Evolutionary conservation across 495 filamentous ascomycete genomes (phyloP), one percentile per base, ranked within the genome.

Genomic region (Tuber melanosporum): DNA sequence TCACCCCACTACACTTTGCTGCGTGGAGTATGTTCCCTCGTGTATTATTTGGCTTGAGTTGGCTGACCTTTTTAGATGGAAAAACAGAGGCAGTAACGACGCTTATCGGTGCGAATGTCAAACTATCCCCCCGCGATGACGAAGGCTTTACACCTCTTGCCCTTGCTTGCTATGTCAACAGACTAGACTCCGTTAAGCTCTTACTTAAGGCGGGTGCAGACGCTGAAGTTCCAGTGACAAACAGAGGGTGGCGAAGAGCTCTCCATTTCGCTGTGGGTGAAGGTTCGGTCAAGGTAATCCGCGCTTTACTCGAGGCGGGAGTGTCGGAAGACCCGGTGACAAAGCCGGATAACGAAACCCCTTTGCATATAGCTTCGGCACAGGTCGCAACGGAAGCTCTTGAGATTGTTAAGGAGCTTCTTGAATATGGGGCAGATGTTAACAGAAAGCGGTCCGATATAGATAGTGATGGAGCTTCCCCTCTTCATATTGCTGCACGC

Each of bases 71-170:
- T 66, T 66, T 66, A 66, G 57, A 66, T 66, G 57, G 57, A 36
- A 66, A 66, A 66, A 66, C 57, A 14, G 57, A 66, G 17, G 57
- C 57, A 4, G 57, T 66, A 66, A 66, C 57, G 26, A 36, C 57
- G 5, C 57, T 66, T 66, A 66, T 66, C 12, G 57, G 57, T 17
- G 57, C 57, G 26, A 66, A 66, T 36, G 57, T 66, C 14, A 66
- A 66, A 36, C 57, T 66, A 66, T 66, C 57, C 32, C 57, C 57
- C 57, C 57, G 57, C 26, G 57, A 66, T 66, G 57, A 66, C 32
- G 57, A 66, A 66, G 57, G 57, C 57, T 66, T 66, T 66, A 66
- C 57, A 66, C 57, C 57, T 66, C 57, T 66, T 36, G 57, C 57
- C 57, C 57, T 66, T 66, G 57, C 57, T 19, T 66, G 57, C 14